Conservation (phyloP, 352 stramenopile species). For the Thalassiosira delicatula region DNA sequence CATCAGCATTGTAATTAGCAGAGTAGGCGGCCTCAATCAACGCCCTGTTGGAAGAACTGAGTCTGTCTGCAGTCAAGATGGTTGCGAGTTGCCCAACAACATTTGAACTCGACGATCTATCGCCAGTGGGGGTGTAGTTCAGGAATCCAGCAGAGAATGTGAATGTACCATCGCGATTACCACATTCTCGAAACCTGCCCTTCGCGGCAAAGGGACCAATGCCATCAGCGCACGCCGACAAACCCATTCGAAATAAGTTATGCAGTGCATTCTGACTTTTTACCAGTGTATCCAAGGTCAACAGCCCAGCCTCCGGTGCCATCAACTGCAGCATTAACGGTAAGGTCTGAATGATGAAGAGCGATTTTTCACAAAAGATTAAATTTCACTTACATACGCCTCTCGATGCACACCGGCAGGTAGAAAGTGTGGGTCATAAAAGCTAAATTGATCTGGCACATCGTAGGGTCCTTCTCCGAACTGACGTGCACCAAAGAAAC, state of each 20-base stretch:
- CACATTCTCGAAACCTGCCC: slow-evolving; percentile 5
- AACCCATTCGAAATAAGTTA: slow-evolving; percentile 21
- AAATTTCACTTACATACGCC: slow-evolving; percentile 14
- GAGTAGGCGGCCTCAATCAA: slow-evolving; percentile 54
- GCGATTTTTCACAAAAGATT: not conserved
- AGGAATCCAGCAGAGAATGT: slow-evolving; percentile 26
- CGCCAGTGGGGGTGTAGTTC: slow-evolving; percentile 19
- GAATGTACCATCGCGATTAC: slow-evolving; percentile 15
- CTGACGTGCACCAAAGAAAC: slow-evolving; percentile 5
- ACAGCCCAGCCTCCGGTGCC: slow-evolving; percentile 36
- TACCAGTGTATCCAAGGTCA: slow-evolving; percentile 41
- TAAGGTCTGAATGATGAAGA: not conserved
- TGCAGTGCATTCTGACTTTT: slow-evolving; percentile 50
- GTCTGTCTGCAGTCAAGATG: slow-evolving; percentile 60
- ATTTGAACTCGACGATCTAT: slow-evolving; percentile 13
- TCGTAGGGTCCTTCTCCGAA: slow-evolving; percentile 61
- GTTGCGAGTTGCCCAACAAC: slow-evolving; percentile 60
- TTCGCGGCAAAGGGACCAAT: slow-evolving; percentile 3
- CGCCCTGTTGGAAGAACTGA: slow-evolving; percentile 42
- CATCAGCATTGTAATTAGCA: slow-evolving; percentile 10
- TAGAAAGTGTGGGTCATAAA: slow-evolving; percentile 40
- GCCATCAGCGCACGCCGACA: slow-evolving; percentile 35
- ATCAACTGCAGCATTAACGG: not conserved
- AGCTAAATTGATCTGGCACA: slow-evolving; percentile 67
- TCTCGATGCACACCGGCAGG: slow-evolving; percentile 32